phyloP scores from a whole-genome alignment of 106 monocot species.

The Cymbidium sinense region DNA sequence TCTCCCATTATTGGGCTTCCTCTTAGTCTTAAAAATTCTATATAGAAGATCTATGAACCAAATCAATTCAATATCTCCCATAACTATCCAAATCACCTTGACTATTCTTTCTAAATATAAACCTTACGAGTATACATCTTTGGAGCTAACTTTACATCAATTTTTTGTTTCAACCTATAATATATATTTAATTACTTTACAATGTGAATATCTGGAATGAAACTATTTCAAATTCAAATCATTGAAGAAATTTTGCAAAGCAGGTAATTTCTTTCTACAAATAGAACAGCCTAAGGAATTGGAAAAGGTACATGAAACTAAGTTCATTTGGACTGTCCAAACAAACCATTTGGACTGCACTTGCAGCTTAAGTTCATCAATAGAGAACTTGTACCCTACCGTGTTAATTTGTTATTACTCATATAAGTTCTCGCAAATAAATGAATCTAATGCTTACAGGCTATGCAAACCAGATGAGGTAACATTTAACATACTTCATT shows the following conservation, averaged over 20 bases:
- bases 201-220: background rate
- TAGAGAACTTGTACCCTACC: background rate
- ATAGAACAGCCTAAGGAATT: background rate
- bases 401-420: background rate
- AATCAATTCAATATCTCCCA: too few relatives aligned
- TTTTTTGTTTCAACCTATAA: too few relatives aligned
- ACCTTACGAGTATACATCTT: too few relatives aligned
- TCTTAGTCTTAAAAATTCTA: too few relatives aligned
- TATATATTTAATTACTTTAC: too few relatives aligned
- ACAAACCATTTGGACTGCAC: background rate
- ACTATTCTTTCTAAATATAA: too few relatives aligned
- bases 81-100: too few relatives aligned
- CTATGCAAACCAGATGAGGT: background rate
- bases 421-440: background rate
- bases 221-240: background rate
- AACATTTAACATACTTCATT: constrained; percentile 5
- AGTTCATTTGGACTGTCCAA: background rate
- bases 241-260: background rate
- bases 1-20: too few relatives aligned
- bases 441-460: background rate
- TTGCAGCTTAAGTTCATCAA: background rate
- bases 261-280: background rate
- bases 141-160: too few relatives aligned
- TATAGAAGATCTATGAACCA: too few relatives aligned
- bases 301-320: background rate